Evolutionary conservation across 345 rosid genomes (phyloP), one percentile per base, ranked within the genome.

Genomic region (Populus tremula): DNA sequence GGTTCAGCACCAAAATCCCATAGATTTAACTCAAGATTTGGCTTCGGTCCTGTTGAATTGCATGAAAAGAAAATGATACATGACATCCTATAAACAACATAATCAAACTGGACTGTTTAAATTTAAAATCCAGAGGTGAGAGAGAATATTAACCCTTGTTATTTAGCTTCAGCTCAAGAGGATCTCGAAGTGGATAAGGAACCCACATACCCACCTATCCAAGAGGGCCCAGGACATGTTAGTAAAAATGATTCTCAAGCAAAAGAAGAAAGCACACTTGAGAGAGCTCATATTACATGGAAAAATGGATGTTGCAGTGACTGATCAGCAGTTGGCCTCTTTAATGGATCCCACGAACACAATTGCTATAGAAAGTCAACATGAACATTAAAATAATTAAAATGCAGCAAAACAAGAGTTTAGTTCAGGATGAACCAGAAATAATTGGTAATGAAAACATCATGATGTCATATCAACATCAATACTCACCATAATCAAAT

Each of bases 281-380:
- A 78, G 72, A 53, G 70, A 41, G 75, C 3, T 43, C 53, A 67
- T 43, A 17, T 88, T 91, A 94, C 99, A 85, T 83, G 89, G 85
- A 94, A 93, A 87, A 94, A 94, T 10, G 99, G 96, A 89, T 94
- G 99, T 70, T 88, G 88, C 77, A 93, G 84, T 3, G 96, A 89
- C 79, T 94, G 93, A 27, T 93, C 98, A 16, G 98, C 97, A 71
- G 94, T 89, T 86, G 97, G 98, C 89, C 98, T 87, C 83, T 87
- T 91, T 65, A 83, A 74, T 27, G 94, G 98, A 81, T 93, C 94
- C 98, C 98, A 94, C 2, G 95, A 91, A 82, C 97, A 93, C 75
- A 94, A 87, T 86, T 83, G 87, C 98, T 94, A 77, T 70, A 67
- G 56, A 73, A 7, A 68, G 79, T 72, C 47, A 81, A 80, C 61